Base-by-base conservation (phyloP, 106 monocot genomes). In the Alisma plantagoaquatica region DNA sequence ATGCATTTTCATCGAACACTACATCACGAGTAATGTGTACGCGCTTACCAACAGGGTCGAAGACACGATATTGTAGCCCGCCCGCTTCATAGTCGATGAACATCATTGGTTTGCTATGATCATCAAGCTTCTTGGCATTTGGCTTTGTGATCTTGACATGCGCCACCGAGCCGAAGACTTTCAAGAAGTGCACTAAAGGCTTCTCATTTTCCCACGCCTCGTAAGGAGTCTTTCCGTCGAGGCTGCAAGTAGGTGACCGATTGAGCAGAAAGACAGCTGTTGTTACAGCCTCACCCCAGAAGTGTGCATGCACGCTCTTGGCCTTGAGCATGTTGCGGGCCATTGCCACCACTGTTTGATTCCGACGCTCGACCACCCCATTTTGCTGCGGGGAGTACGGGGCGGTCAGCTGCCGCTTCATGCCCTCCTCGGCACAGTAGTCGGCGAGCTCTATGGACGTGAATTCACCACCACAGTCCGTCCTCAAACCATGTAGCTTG, bases 401-500 rank as follows among this genome's bases (percentile, higher is more conserved):
- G 4, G 21, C 17, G 3, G 49, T 49, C 7, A 49, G 21, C 5
- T 23, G 7, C 4, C 22, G 20, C 15, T 5, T 24, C 15, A 49
- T 6, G 2, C 49, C 49, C 15, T 24, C 10, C 4, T 49, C 17
- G 9, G 8, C 22, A 9, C 17, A 23, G 17, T 49, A 49, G 3
- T 49, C 23, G 3, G 5, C 17, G 49, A 49, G 27, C 8, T 7
- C 52, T 5, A 16, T 17, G n/a, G n/a, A n/a, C n/a, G n/a, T 3
- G 45, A 46, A 17, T 49, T 26, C 49, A 10, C 49, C 4, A 53
- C 31, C 52, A 17, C n/a, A n/a, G n/a, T n/a, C n/a, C n/a, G 52
- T 29, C 6, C 52, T 8, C 6, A 53, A 7, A 4, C 29, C 52
- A 3, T 18, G 15, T 4, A 53, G 11, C 2, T 24, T 3, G 4